phyloP scores from a whole-genome alignment of 2,329 filamentous ascomycete genomes.

The Colletotrichum eleusines region DNA sequence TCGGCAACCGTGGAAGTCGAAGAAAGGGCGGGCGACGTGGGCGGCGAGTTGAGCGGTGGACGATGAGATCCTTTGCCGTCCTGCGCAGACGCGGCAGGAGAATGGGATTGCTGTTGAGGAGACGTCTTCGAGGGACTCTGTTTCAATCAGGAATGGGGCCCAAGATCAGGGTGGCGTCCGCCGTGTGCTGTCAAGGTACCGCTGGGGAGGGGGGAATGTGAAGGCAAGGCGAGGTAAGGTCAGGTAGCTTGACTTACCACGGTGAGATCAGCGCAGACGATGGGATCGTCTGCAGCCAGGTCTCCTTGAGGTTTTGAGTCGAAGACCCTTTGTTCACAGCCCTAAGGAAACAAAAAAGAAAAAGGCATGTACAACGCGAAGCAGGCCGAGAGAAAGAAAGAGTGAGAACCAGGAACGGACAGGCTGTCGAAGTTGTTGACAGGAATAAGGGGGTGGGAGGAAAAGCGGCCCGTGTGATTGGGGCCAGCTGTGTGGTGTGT shows the following conservation, averaged over 20 bases:
- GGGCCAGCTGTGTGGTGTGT: slow-evolving; percentile 23
- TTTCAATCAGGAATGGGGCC: slow-evolving; percentile 28
- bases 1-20: slow-evolving; percentile 72
- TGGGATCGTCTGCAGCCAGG: slow-evolving; percentile 70
- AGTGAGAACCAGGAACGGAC: slow-evolving; percentile 26
- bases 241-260: slow-evolving; percentile 56
- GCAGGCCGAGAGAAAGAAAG: slow-evolving; percentile 24
- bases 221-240: slow-evolving; percentile 33
- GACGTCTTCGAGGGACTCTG: slow-evolving; percentile 67
- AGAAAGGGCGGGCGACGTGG: slow-evolving; percentile 70
- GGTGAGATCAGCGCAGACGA: slow-evolving; percentile 73
- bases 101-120: slow-evolving; percentile 61
- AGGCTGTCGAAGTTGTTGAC: slow-evolving; percentile 39
- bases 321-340: slow-evolving; percentile 42
- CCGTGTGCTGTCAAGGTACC: slow-evolving; percentile 9
- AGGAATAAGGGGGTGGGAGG: slow-evolving; percentile 41
- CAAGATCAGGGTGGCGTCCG: slow-evolving; percentile 37
- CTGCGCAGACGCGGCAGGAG: slow-evolving; percentile 72
- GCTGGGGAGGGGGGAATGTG: slow-evolving; percentile 19
- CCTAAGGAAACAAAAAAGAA: slow-evolving; percentile 25
- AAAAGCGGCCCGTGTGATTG: slow-evolving; percentile 40
- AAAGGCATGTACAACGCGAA: slow-evolving; percentile 25
- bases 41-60: slow-evolving; percentile 53
- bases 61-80: slow-evolving; percentile 61
- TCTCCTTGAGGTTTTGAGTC: slow-evolving; percentile 56